These are phyloP conservation scores for Aureobasidium sp. DNA, from an alignment of 2,329 filamentous ascomycete species.

Conservation along the genomic window DNA sequence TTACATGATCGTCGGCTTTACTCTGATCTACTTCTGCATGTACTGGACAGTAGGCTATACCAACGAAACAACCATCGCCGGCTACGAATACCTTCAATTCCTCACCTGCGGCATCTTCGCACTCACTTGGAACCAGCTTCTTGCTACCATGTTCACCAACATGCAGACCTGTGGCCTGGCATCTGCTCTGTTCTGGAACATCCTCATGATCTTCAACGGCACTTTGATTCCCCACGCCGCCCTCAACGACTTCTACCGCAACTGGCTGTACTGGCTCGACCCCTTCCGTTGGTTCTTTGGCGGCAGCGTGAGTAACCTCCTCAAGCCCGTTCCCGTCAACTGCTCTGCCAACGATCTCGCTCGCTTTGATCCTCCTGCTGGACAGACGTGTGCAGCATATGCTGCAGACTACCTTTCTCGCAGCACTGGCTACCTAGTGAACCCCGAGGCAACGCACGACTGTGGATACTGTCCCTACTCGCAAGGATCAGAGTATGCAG, in stretches of 20 bases:
- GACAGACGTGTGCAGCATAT: conserved; percentile 35
- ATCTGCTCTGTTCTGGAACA: conserved; percentile 15
- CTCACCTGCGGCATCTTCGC: conserved; percentile 1
- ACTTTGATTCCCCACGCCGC: conserved; percentile 11
- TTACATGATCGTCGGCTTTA: conserved; percentile 51
- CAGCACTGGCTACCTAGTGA: conserved; percentile 33
- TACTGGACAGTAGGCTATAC: conserved; percentile 56
- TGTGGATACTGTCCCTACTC: conserved; percentile 17
- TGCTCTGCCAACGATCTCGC: conserved; percentile 32
- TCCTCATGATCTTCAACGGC: conserved; percentile 15
- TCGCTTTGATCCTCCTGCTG: conserved; percentile 29
- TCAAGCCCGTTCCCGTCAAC: conserved; percentile 39
- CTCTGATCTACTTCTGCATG: conserved; percentile 56
- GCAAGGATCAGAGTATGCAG: conserved; percentile 13
- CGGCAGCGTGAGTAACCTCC: conserved; percentile 43
- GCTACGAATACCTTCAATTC: conserved; percentile 11
- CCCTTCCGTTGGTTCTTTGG: conserved; percentile 36
- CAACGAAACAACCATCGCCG: conserved; percentile 50
- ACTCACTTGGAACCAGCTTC: not conserved
- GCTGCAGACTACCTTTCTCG: conserved; percentile 30
- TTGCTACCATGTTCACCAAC: conserved; percentile 10
- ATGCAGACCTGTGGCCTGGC: conserved; percentile 16
- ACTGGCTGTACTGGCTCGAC: conserved; percentile 54
- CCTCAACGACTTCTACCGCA: conserved; percentile 14
- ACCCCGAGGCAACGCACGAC: conserved; percentile 31